Base-by-base conservation (phyloP, 305 asterid genomes). In the Rubia occidens region DNA sequence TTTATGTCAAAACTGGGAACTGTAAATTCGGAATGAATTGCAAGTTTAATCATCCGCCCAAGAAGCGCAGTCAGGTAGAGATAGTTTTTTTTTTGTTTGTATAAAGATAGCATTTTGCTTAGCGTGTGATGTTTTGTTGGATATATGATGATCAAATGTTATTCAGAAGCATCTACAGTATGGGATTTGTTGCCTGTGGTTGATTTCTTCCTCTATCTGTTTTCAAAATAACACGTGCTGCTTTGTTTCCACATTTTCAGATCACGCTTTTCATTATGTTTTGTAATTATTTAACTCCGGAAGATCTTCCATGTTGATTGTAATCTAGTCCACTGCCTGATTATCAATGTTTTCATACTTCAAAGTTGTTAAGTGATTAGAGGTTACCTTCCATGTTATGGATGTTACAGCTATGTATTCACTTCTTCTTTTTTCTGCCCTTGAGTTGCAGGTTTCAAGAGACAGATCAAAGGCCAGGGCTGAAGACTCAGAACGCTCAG, bases 11-110 rank as follows among this genome's bases (percentile, higher is more conserved):
- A 76, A 86, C 84, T 9, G 95, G 95, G 59, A 79, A 84, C 59
- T 94, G 97, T 77, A 94, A 94, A 82, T 94, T 84, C 74, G 99
- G 96, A 42, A 49, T 79, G 56, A 74, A 78, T 80, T 94, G 99
- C 95, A 94, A 90, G 89, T 94, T 86, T 75, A 94, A 89, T 80
- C 99, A 94, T 66, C 96, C 97, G 62, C 87, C 91, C 2, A 76
- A 81, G 78, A 82, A 83, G 77, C 88, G 77, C 68, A 73, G 66
- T 66, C 96, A 82, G 97, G 99, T 94, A 40, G 5, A 18, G 5
- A 6, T 49, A 35, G 3, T 17, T 53, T 11, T 13, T 54, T 1
- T 56, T 4, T 3, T 47, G 15, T 45, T 11, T n/a, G 40, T 7
- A 17, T 8, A 67, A 40, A 63, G 15, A 8, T 63, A 14, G 24